phyloP scores from a whole-genome alignment of 352 stramenopile species.

The Globisporangium yorkense region DNA sequence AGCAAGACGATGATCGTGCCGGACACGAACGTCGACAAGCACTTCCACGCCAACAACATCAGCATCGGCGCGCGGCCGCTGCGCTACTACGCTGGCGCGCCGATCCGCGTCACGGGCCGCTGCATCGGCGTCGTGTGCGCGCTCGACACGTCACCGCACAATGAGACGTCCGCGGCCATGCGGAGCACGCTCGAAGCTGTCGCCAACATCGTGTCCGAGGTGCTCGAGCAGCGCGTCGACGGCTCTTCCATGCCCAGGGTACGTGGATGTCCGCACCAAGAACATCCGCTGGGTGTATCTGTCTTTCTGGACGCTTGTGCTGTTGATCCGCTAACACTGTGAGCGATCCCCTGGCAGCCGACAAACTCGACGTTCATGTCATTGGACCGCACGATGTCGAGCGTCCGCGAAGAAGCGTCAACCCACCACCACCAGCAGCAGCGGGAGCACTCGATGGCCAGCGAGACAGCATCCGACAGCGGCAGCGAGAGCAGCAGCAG shows the following conservation, averaged over 20 bases:
- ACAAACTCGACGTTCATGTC: constrained; percentile 11
- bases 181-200: constrained; percentile 67
- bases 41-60: constrained; percentile 57
- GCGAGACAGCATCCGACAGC: constrained; percentile 12
- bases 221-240: constrained; percentile 66
- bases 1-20: constrained; percentile 52
- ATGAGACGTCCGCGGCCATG: constrained; percentile 43
- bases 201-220: constrained; percentile 76
- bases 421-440: neutral
- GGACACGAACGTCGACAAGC: constrained; percentile 60
- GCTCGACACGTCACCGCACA: constrained; percentile 48
- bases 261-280: neutral
- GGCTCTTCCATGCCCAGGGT: constrained; percentile 6
- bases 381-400: constrained; percentile 5
- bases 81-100: constrained; percentile 60
- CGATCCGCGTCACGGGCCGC: constrained; percentile 47
- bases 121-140: constrained; percentile 66
- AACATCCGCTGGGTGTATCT: neutral
- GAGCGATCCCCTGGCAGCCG: neutral
- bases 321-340: neutral
- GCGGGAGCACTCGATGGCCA: constrained; percentile 1
- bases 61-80: constrained; percentile 32
- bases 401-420: neutral
- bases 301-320: neutral
- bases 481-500: constrained; percentile 15